Evolutionary conservation across 257 asterid species (phyloP).

Genomic region (Solanum boliviense): DNA sequence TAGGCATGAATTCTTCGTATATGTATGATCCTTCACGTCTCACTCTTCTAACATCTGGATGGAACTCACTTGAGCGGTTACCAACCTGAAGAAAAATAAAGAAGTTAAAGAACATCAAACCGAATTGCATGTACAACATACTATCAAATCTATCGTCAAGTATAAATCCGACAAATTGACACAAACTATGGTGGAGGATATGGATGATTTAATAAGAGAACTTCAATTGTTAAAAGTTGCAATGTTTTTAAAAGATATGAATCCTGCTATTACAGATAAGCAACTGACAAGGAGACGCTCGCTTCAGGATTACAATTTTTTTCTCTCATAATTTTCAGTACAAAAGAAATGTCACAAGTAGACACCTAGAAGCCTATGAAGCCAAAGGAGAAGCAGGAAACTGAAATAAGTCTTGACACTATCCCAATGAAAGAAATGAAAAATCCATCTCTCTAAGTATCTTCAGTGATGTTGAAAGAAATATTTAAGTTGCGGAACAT

Average conservation of each 20-base stretch:
- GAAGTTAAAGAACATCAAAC: background rate
- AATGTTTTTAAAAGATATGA: background rate
- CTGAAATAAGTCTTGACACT: background rate
- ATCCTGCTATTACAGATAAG: background rate
- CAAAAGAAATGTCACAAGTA: background rate
- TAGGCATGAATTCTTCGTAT: slow-evolving; percentile 98
- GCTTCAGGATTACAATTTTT: background rate
- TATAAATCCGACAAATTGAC: background rate
- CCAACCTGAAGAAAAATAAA: slow-evolving; percentile 58
- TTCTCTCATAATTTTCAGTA: background rate
- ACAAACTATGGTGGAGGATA: background rate
- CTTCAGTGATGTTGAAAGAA: background rate
- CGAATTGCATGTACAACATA: background rate
- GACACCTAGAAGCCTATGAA: background rate
- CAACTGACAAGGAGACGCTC: background rate
- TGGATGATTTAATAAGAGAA: background rate
- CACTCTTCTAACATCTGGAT: slow-evolving; percentile 93
- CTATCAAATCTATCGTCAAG: background rate
- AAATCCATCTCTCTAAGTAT: background rate
- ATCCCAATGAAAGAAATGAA: background rate
- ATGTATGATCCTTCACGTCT: slow-evolving; percentile 98
- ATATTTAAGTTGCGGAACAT: background rate
- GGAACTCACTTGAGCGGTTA: slow-evolving; percentile 96
- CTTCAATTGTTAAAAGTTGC: background rate
- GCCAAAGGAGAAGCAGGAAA: background rate